These are phyloP conservation scores for Fonsecaea erecta DNA, from an alignment of 2,329 filamentous ascomycete species.

Conservation along the genomic window DNA sequence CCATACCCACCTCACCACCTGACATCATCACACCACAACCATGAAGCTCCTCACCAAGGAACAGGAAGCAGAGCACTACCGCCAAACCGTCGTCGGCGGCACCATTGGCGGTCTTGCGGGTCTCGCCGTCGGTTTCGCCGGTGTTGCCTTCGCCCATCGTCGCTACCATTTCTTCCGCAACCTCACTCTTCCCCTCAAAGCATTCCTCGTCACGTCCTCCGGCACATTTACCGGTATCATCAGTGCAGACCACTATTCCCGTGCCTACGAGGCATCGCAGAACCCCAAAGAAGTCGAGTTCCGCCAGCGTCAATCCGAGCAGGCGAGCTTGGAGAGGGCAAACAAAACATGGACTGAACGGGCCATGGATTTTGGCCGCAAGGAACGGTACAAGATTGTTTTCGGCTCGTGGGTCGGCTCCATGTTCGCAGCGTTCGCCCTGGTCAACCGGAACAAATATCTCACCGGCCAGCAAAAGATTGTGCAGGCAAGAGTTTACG, in stretches of 20 bases:
- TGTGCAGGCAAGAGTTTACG: conserved; percentile 92
- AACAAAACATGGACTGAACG: conserved; percentile 64
- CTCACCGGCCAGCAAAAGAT: conserved; percentile 81
- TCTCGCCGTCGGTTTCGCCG: conserved; percentile 67
- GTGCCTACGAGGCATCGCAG: conserved; percentile 69
- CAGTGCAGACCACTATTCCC: conserved; percentile 75
- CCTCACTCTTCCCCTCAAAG: conserved; percentile 85
- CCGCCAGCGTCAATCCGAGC: conserved; percentile 64
- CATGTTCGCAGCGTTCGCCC: conserved; percentile 73
- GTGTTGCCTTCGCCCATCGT: conserved; percentile 68
- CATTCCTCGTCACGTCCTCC: conserved; percentile 83
- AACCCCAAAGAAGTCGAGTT: conserved; percentile 72
- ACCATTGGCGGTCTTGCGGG: conserved; percentile 72
- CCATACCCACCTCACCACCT: conserved; percentile 1
- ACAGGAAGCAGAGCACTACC: conserved; percentile 87
- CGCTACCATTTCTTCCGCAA: conserved; percentile 78
- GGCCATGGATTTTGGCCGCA: conserved; percentile 72
- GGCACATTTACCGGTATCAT: conserved; percentile 89
- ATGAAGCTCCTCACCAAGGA: conserved; percentile 98
- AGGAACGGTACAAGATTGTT: conserved; percentile 87
- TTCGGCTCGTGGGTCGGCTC: conserved; percentile 79
- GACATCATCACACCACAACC: conserved; percentile 18
- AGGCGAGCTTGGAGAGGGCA: conserved; percentile 58
- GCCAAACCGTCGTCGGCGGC: conserved; percentile 75
- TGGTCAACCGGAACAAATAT: conserved; percentile 78